phyloP scores from a whole-genome alignment of 2,329 filamentous ascomycete genomes.

The Lizonia empirigonia region DNA sequence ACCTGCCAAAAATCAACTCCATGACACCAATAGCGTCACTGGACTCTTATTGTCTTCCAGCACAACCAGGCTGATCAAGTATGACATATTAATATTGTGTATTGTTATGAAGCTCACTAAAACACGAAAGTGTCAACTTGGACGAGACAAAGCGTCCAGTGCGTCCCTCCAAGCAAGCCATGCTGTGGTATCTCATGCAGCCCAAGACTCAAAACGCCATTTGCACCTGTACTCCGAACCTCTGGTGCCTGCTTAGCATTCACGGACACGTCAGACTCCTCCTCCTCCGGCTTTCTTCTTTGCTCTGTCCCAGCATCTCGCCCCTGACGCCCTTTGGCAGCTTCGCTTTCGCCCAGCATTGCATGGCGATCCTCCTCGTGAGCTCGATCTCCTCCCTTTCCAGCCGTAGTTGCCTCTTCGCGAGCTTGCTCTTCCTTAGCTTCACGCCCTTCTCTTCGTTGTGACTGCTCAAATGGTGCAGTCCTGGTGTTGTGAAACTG shows the following conservation, averaged over 20 bases:
- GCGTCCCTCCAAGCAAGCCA: constrained; percentile 2
- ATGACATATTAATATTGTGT: too few species aligned
- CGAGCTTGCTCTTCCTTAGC: constrained; percentile 50
- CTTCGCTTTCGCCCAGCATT: constrained; percentile 49
- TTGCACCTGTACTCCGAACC: not conserved
- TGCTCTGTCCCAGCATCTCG: constrained; percentile 1
- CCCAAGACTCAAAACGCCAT: constrained; percentile 5
- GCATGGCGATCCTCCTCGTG: constrained; percentile 50
- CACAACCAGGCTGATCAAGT: too few species aligned
- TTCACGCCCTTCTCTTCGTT: constrained; percentile 36
- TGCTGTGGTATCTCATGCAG: constrained; percentile 18
- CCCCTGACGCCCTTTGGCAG: constrained; percentile 24
- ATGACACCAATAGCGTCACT: too few species aligned
- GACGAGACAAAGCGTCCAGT: not conserved
- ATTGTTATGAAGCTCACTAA: too few species aligned
- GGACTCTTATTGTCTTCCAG: too few species aligned
- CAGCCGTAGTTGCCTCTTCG: constrained; percentile 53
- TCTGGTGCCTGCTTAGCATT: not conserved
- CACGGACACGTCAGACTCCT: constrained; percentile 17
- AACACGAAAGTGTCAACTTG: too few species aligned
- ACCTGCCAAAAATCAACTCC: too few species aligned
- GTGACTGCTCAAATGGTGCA: constrained; percentile 16
- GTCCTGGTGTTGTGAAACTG: constrained; percentile 26
- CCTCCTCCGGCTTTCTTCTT: not conserved
- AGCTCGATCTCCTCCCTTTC: constrained; percentile 52